Conservation (phyloP, 2,329 filamentous ascomycete genomes). For the Penicillium polonicum region DNA sequence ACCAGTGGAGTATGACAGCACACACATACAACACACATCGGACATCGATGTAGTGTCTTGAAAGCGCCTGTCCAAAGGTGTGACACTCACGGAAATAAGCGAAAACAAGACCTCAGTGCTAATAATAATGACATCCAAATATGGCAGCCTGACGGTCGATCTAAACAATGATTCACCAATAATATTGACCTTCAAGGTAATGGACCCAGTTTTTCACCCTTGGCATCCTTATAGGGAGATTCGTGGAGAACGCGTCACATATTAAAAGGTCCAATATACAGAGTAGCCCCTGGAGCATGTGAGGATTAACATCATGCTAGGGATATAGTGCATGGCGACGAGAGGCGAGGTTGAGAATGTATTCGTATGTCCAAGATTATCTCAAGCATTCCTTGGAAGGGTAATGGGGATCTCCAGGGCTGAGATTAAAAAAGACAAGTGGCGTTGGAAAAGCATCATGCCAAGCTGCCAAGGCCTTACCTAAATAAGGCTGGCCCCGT, state of each 20-base stretch:
- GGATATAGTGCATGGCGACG: not conserved
- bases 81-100: not conserved
- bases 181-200: not conserved
- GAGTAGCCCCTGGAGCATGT: not conserved
- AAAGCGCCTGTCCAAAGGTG: not conserved
- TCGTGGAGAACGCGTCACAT: conserved; percentile 18
- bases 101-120: not conserved
- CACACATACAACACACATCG: not conserved
- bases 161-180: conserved; percentile 11
- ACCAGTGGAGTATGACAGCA: not conserved
- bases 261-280: not conserved
- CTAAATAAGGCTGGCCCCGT: conserved; percentile 15
- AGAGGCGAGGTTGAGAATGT: not conserved
- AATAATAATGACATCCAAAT: not conserved
- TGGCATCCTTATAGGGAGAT: conserved; percentile 15
- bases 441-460: conserved; percentile 1
- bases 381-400: not conserved
- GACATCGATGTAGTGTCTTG: not conserved
- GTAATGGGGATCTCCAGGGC: not conserved
- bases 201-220: conserved; percentile 12
- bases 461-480: conserved; percentile 18
- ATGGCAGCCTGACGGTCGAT: conserved; percentile 5
- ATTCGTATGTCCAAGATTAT: not conserved
- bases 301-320: conserved; percentile 13
- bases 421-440: not conserved